phyloP scores from a whole-genome alignment of 2,329 filamentous ascomycete genomes.

The Aspergillus unguis region DNA sequence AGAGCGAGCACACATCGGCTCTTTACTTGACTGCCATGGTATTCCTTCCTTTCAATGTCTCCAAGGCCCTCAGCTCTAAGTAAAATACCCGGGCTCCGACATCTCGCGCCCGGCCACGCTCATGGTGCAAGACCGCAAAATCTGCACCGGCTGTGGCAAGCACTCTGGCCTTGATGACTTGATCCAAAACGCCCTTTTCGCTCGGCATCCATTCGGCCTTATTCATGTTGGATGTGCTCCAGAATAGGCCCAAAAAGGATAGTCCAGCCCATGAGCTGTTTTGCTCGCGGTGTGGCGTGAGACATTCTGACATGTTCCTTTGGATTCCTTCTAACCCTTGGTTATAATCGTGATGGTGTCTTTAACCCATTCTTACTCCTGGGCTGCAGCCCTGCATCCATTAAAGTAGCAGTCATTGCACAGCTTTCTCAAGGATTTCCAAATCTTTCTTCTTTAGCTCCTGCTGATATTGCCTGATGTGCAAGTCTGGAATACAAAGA shows the following conservation, averaged over 20 bases:
- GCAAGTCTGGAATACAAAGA: too few relatives aligned
- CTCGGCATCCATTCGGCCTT: background rate
- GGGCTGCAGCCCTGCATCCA: too few relatives aligned
- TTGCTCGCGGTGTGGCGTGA: background rate
- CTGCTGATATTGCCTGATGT: too few relatives aligned
- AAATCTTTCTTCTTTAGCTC: too few relatives aligned
- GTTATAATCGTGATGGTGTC: background rate
- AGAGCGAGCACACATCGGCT: background rate
- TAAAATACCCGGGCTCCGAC: background rate
- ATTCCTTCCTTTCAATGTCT: background rate
- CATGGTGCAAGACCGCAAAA: background rate
- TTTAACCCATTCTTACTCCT: too few relatives aligned
- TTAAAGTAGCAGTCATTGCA: too few relatives aligned
- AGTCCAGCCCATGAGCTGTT: slow-evolving; percentile 1
- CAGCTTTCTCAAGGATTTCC: too few relatives aligned
- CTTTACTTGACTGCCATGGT: background rate
- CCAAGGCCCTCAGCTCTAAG: background rate
- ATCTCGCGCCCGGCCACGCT: background rate
- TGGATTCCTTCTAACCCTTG: background rate
- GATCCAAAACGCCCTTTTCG: background rate
- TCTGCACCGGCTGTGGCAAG: slow-evolving; percentile 2
- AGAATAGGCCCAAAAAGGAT: background rate
- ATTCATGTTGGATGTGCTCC: slow-evolving; percentile 10
- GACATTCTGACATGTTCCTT: background rate
- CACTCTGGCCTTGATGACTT: slow-evolving; percentile 7